These are phyloP conservation scores for Cephaloascus fragrans DNA, from an alignment of 805 yeast species.

Conservation along the genomic window DNA sequence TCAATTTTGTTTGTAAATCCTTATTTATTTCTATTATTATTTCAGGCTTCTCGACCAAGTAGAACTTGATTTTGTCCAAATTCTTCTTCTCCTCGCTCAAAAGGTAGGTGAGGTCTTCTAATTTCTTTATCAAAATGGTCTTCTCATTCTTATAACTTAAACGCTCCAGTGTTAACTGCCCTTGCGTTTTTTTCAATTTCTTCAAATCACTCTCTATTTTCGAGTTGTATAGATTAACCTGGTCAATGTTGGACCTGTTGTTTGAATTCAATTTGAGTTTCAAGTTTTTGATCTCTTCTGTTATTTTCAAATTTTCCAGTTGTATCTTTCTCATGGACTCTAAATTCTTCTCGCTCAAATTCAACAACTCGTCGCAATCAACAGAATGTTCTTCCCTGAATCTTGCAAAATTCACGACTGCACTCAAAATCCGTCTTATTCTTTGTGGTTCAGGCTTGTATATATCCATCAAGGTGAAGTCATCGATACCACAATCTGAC, in stretches of 20 bases:
- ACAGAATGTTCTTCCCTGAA: slow-evolving; percentile 69
- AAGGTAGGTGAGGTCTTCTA: slow-evolving; percentile 52
- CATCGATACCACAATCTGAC: slow-evolving; percentile 65
- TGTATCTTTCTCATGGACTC: slow-evolving; percentile 27
- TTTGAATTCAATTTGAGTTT: slow-evolving; percentile 22
- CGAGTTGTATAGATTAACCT: slow-evolving; percentile 30
- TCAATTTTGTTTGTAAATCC: slow-evolving; percentile 38
- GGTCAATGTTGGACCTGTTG: slow-evolving; percentile 6
- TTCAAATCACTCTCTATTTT: slow-evolving; percentile 55
- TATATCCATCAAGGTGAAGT: slow-evolving; percentile 67
- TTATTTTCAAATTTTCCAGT: slow-evolving; percentile 29
- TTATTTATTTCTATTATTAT: slow-evolving; percentile 41
- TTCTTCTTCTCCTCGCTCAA: slow-evolving; percentile 48
- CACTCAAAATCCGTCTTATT: slow-evolving; percentile 59
- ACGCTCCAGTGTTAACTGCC: slow-evolving; percentile 51
- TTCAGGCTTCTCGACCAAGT: slow-evolving; percentile 51
- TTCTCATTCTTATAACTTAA: slow-evolving; percentile 56
- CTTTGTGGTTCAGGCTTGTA: slow-evolving; percentile 68
- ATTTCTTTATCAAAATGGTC: slow-evolving; percentile 40
- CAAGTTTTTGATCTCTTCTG: slow-evolving; percentile 18
- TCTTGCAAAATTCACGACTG: slow-evolving; percentile 77
- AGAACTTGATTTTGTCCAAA: slow-evolving; percentile 48
- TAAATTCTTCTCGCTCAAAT: slow-evolving; percentile 39
- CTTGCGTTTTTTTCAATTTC: slow-evolving; percentile 52
- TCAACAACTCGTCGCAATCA: slow-evolving; percentile 57